A percentile compares a stretch with the other conserved stretches of the same genome.
phyloP scores from a whole-genome alignment of 2,329 filamentous ascomycete genomes.

The Fusarium sp. region DNA sequence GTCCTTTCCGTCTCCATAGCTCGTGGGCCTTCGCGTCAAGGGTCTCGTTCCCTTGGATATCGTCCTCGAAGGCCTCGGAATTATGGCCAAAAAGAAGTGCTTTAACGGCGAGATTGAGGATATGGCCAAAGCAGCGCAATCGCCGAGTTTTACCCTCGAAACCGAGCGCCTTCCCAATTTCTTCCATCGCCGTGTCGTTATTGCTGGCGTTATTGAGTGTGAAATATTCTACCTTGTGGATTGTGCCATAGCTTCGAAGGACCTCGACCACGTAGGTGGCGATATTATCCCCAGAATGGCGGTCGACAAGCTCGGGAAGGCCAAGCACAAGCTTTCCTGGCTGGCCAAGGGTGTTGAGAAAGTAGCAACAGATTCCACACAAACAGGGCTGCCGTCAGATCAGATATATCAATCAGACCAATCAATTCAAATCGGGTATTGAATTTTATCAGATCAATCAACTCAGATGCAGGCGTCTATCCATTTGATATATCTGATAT shows the following conservation, averaged over 20 bases:
- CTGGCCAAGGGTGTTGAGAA: constrained; percentile 7
- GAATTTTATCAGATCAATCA: no score
- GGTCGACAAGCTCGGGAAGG: constrained; percentile 15
- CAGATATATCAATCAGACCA: no score
- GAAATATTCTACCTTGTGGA: not conserved
- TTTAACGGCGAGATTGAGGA: constrained; percentile 28
- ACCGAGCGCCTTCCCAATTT: constrained; percentile 13
- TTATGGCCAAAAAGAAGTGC: constrained; percentile 29
- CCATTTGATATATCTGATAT: no score
- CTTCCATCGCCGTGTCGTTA: constrained; percentile 26
- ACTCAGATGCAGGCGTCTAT: no score
- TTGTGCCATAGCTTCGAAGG: not conserved
- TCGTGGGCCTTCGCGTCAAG: not conserved
- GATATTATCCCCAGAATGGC: constrained; percentile 22
- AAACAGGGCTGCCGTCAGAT: no score
- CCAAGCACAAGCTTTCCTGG: constrained; percentile 30
- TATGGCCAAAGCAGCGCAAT: constrained; percentile 21
- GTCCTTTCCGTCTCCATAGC: constrained; percentile 21
- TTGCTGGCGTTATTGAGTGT: constrained; percentile 30
- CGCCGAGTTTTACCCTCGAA: constrained; percentile 11
- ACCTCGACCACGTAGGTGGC: not conserved
- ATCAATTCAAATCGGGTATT: no score
- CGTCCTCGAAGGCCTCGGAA: constrained; percentile 20
- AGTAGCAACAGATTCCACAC: constrained; percentile 31
- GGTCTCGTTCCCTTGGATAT: not conserved